phyloP scores from a whole-genome alignment of 805 yeast genomes.

The Ogataea zsoltii region DNA sequence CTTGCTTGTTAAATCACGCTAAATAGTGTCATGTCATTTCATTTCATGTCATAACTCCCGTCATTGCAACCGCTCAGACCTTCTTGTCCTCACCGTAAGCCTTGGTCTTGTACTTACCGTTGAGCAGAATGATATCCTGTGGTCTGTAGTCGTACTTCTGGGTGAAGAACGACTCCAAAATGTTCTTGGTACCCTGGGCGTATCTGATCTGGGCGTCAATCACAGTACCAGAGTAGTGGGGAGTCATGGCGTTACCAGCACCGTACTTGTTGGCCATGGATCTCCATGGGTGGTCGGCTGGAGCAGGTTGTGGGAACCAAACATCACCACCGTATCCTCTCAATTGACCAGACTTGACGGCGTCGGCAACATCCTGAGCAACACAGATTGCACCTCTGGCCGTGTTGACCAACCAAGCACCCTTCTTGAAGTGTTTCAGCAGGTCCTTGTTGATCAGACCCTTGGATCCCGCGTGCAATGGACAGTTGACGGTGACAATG shows the following conservation, averaged over 20 bases:
- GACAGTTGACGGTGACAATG: constrained; percentile 75
- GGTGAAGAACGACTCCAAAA: constrained; percentile 61
- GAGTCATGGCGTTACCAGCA: constrained; percentile 84
- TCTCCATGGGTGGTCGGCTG: constrained; percentile 78
- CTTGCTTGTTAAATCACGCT: neutral
- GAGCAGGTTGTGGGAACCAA: constrained; percentile 85
- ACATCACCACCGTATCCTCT: constrained; percentile 87
- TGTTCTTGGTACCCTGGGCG: constrained; percentile 65
- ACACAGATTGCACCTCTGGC: constrained; percentile 82
- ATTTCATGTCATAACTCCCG: neutral
- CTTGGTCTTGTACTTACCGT: constrained; percentile 72
- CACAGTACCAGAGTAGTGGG: constrained; percentile 78
- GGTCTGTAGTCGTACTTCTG: constrained; percentile 69
- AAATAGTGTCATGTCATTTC: no score
- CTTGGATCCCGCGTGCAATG: constrained; percentile 67
- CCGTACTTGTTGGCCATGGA: constrained; percentile 61
- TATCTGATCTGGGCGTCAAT: constrained; percentile 79
- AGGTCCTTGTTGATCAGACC: constrained; percentile 69
- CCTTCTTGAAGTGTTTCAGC: constrained; percentile 68
- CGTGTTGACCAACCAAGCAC: constrained; percentile 74
- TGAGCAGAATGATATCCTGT: constrained; percentile 70
- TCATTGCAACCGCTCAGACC: constrained; percentile 5
- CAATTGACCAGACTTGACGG: constrained; percentile 64
- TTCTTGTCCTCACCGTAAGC: constrained; percentile 62
- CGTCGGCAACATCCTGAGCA: constrained; percentile 74